These are phyloP conservation scores for Tremellales sp. DNA, from an alignment of 1,284 basidiomycete species.

Conservation along the genomic window DNA sequence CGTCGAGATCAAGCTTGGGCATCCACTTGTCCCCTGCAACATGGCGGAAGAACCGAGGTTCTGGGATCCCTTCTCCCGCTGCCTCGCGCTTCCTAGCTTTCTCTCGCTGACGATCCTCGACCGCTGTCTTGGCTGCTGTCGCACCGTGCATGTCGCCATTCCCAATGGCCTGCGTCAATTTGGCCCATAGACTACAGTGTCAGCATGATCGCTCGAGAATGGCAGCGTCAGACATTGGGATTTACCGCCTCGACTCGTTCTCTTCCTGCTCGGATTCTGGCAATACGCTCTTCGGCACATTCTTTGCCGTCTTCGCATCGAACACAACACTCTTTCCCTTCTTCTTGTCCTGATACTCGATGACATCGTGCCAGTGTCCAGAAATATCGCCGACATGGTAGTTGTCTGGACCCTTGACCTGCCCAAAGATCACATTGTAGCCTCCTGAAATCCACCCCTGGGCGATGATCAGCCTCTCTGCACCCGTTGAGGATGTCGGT, in stretches of 20 bases:
- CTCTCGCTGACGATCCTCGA: constrained; percentile 91
- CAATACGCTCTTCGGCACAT: constrained; percentile 75
- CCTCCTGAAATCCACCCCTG: constrained; percentile 96
- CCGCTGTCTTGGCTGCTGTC: constrained; percentile 79
- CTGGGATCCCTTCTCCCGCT: constrained; percentile 56
- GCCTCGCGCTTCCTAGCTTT: constrained; percentile 70
- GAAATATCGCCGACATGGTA: constrained; percentile 80
- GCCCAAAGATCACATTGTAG: constrained; percentile 86
- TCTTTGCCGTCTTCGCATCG: constrained; percentile 70
- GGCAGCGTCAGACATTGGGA: constrained; percentile 14
- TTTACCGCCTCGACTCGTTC: constrained; percentile 79
- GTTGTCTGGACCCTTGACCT: constrained; percentile 59
- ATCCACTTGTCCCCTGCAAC: constrained; percentile 65
- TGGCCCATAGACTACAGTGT: constrained; percentile 66
- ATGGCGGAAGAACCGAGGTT: constrained; percentile 76
- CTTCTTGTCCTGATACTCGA: constrained; percentile 77
- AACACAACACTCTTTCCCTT: constrained; percentile 74
- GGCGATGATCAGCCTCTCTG: neutral
- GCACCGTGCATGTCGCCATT: constrained; percentile 90
- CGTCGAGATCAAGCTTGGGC: constrained; percentile 61
- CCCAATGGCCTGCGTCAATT: constrained; percentile 81
- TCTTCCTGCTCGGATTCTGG: constrained; percentile 84
- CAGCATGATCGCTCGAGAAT: neutral
- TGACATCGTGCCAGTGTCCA: constrained; percentile 85
- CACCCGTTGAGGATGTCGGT: neutral